Conservation (phyloP, 176 grass and related monocot species). For the Oryza rufipogon region DNA sequence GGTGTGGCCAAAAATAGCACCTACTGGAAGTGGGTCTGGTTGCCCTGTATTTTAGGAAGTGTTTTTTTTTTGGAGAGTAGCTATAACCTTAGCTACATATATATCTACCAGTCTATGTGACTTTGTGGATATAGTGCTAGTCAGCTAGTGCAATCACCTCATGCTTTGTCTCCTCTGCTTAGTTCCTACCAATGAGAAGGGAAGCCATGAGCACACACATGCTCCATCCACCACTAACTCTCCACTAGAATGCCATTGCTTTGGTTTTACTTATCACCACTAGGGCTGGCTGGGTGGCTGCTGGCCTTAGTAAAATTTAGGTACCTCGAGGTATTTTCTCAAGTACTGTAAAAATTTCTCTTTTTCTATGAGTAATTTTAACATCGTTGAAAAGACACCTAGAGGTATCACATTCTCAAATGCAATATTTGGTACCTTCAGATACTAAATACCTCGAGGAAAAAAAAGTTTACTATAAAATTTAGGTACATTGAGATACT, state of each 20-base stretch:
- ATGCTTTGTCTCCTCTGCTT: neutral
- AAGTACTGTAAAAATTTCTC: no score
- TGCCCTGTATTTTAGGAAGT: conserved; percentile 36
- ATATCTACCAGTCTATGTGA: neutral
- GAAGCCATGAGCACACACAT: neutral
- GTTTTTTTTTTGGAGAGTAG: neutral
- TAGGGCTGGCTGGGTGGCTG: neutral
- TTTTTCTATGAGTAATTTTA: no score
- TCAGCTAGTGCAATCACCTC: conserved; percentile 2
- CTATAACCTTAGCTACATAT: neutral
- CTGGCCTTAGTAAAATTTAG: neutral
- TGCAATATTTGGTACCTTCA: no score
- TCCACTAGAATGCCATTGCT: conserved; percentile 1
- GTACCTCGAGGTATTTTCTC: no score
- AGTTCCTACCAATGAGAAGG: conserved; percentile 1
- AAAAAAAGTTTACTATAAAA: no score
- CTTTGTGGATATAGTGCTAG: conserved; percentile 6
- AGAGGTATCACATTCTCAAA: no score
- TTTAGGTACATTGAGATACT: no score
- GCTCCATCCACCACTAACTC: neutral
- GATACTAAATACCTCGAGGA: no score
- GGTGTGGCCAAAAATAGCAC: conserved; percentile 38
- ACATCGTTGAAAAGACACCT: no score
- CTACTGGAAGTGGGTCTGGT: conserved; percentile 8
- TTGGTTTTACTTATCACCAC: conserved; percentile 28